Conservation (phyloP, 1,139 yeast species). For the Blastobotrys apis region DNA sequence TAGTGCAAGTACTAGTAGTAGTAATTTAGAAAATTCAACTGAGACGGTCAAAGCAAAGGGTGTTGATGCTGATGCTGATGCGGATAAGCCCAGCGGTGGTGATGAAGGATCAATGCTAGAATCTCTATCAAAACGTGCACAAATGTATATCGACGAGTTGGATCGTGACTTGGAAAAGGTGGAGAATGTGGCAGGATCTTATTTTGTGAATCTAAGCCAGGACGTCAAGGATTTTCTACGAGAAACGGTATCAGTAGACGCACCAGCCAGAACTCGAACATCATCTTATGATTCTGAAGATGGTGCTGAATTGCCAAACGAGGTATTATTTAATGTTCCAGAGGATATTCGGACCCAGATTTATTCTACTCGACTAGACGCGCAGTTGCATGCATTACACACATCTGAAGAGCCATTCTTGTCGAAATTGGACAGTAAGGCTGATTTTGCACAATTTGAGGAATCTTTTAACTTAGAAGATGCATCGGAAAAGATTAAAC, state of each 20-base stretch:
- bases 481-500: constrained; percentile 51
- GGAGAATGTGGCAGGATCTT: constrained; percentile 59
- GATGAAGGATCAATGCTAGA: constrained; percentile 30
- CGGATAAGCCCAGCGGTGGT: neutral
- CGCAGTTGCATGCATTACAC: constrained; percentile 52
- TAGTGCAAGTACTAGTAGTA: no score
- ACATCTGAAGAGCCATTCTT: constrained; percentile 46
- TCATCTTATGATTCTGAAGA: constrained; percentile 27
- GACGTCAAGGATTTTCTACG: constrained; percentile 47
- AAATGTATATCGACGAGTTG: constrained; percentile 55
- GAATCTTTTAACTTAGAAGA: constrained; percentile 44
- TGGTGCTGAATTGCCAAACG: constrained; percentile 37
- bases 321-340: constrained; percentile 44
- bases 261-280: constrained; percentile 22
- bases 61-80: neutral
- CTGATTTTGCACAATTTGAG: constrained; percentile 34
- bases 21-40: constrained; percentile 16
- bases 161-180: constrained; percentile 66
- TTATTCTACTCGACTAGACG: constrained; percentile 52
- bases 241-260: constrained; percentile 46
- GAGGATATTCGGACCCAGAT: constrained; percentile 37
- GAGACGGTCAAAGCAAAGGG: constrained; percentile 11
- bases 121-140: constrained; percentile 46
- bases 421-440: constrained; percentile 21
- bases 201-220: constrained; percentile 52